Conservation (phyloP, 257 asterid genomes). For the Lantana camara region DNA sequence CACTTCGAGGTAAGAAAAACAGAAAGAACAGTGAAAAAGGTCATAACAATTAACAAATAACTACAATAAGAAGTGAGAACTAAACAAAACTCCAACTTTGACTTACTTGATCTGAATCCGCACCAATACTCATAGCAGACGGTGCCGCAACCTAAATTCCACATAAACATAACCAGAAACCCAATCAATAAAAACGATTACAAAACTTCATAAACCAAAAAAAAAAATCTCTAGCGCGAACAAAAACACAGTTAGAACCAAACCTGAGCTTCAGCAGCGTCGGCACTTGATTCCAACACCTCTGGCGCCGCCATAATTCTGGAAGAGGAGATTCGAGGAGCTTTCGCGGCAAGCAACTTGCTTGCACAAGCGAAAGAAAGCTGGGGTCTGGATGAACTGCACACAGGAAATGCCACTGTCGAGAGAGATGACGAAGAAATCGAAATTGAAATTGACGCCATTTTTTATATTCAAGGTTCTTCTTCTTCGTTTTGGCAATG, state of each 20-base stretch:
- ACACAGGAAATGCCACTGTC: slow-evolving; percentile 40
- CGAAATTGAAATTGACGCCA: slow-evolving; percentile 66
- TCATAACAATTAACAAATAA: too few species aligned
- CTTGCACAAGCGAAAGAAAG: slow-evolving; percentile 40
- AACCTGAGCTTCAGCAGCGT: slow-evolving; percentile 48
- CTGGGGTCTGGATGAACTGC: slow-evolving; percentile 59
- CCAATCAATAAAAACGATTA: slow-evolving; percentile 23
- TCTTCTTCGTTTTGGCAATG: slow-evolving; percentile 7
- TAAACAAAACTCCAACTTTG: background rate
- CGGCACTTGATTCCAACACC: slow-evolving; percentile 49
- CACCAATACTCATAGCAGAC: slow-evolving; percentile 44
- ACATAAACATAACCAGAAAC: slow-evolving; percentile 19
- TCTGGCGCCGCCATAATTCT: slow-evolving; percentile 65
- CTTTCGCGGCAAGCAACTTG: slow-evolving; percentile 40
- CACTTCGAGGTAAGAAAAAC: background rate
- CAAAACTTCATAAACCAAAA: background rate
- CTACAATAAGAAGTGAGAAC: background rate
- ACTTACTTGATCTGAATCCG: slow-evolving; percentile 57
- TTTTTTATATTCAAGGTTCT: slow-evolving; percentile 7
- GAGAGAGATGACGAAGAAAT: slow-evolving; percentile 55
- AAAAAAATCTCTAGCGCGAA: background rate
- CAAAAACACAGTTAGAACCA: background rate
- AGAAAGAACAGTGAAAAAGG: too few species aligned
- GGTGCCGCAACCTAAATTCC: slow-evolving; percentile 45
- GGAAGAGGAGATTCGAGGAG: slow-evolving; percentile 43